phyloP scores from a whole-genome alignment of 2,329 filamentous ascomycete species.

The Cercospora sesami region DNA sequence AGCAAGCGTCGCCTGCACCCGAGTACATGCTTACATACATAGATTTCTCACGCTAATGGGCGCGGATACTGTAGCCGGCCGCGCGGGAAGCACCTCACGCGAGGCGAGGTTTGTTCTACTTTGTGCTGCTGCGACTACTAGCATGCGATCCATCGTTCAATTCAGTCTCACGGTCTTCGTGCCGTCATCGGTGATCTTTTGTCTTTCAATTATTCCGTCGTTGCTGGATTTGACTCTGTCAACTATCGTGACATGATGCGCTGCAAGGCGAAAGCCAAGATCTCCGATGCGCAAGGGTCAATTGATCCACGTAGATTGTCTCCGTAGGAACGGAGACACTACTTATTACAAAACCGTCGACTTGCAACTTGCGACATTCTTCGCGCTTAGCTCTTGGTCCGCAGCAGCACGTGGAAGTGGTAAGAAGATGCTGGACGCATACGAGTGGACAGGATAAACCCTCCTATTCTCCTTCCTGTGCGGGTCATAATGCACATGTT shows the following conservation, averaged over 20 bases:
- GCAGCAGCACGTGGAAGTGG: neutral
- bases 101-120: neutral
- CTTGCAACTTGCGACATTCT: neutral
- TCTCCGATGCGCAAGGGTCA: neutral
- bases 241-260: neutral
- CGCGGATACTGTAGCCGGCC: neutral
- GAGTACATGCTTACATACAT: neutral
- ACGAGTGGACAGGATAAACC: neutral
- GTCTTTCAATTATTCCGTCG: neutral
- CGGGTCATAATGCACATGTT: neutral
- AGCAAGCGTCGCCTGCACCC: neutral
- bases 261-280: neutral
- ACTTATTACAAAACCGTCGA: neutral
- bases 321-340: neutral
- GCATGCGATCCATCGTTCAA: neutral
- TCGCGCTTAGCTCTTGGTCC: neutral
- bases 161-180: neutral
- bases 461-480: neutral
- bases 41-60: neutral
- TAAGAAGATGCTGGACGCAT: too few relatives aligned
- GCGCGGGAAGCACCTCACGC: slow-evolving; percentile 1
- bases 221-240: neutral
- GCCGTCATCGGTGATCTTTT: neutral
- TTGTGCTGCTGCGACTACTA: neutral
- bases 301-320: neutral